Base-by-base conservation (phyloP, 2,329 filamentous ascomycete species). In the Dissoconium aciculare region DNA sequence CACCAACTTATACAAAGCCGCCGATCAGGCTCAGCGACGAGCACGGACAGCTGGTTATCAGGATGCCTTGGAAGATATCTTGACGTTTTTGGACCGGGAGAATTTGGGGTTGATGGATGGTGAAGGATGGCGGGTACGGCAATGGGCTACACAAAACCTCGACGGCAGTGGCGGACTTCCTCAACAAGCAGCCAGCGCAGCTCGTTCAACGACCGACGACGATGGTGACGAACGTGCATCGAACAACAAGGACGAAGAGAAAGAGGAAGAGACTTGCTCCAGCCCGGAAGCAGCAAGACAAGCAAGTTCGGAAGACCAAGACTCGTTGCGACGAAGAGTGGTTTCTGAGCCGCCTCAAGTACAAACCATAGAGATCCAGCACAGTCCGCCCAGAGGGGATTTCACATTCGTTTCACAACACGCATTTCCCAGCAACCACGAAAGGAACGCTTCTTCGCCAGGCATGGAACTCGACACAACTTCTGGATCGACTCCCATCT, bases 1-100 rank as follows among this genome's bases (percentile, higher is more conserved):
- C 33, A 95, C 89, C 28, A 93, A 91, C 50, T 74, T 98, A 10
- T 95, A 95, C 63, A 94, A 93, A 58, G 85, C 77, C 23, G 87
- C 87, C 3, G 78, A 81, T 9, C 66, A 74, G 17, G 79, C 81
- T 28, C 76, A 89, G 52, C 67, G 76, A 29, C 75, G 76, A 47
- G 74, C 83, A 27, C 74, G 81, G 29, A 61, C 71, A 30, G 77
- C 85, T 23, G 89, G 89, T 15, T 95, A 94, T 47, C 85, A 94
- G 54, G 85, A 95, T 51, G 91, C 85, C 21, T 63, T 98, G 21
- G 83, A 94, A 41, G 87, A 95, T 43, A 63, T 98, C 4, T 60
- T 94, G n/a, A 58, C 66, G 11, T 91, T 92, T 44, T 61, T 95
- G 32, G 85, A 95, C 52, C 78, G 72, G 49, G 75, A 84, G 50